Conservation (phyloP, 345 rosid genomes). For the Rhodamnia argentea region DNA sequence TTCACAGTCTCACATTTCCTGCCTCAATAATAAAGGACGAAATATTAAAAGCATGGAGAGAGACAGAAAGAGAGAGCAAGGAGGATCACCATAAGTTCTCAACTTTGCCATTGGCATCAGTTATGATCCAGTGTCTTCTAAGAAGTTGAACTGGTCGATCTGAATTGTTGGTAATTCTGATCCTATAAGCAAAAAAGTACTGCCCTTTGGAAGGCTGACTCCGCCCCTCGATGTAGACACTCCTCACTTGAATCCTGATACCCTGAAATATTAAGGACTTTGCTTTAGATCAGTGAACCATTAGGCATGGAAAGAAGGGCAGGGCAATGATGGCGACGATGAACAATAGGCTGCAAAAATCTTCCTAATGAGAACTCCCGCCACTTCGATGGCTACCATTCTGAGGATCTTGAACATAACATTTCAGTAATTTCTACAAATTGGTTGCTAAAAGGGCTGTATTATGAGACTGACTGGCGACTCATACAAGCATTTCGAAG, state of each 20-base stretch:
- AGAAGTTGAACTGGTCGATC: constrained; percentile 73
- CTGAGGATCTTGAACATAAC: not conserved
- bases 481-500: not conserved
- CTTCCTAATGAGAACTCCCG: not conserved
- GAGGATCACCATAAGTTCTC: constrained; percentile 54
- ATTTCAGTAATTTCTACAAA: not conserved
- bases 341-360: not conserved
- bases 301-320: not conserved
- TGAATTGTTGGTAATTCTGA: constrained; percentile 57
- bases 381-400: not conserved
- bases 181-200: constrained; percentile 65
- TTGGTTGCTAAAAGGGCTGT: not conserved
- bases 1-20: not conserved
- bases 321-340: not conserved
- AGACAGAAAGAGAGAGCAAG: too few species aligned
- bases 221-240: constrained; percentile 55
- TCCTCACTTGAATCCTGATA: constrained; percentile 61
- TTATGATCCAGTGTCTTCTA: constrained; percentile 64
- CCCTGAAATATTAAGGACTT: constrained; percentile 30
- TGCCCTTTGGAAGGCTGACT: constrained; percentile 59
- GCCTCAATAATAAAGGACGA: not conserved
- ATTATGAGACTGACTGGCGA: not conserved
- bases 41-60: not conserved
- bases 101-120: constrained; percentile 54
- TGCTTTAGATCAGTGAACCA: not conserved